These are phyloP conservation scores for Microcyclospora pomicola DNA, from an alignment of 2,329 filamentous ascomycete genomes.

Conservation along the genomic window DNA sequence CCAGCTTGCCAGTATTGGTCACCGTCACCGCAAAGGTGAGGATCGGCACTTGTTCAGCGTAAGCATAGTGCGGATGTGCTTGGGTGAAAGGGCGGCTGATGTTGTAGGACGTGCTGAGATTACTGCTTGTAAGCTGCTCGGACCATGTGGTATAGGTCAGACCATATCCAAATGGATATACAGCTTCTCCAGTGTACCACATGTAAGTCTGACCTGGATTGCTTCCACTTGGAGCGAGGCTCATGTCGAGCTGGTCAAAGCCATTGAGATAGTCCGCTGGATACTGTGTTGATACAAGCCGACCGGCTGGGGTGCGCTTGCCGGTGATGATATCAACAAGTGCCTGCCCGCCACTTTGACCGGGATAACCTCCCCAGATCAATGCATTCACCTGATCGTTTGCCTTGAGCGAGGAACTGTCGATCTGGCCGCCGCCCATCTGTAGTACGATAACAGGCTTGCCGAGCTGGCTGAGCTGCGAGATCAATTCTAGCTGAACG, in stretches of 20 bases:
- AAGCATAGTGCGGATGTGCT: conserved; percentile 11
- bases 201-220: conserved; percentile 31
- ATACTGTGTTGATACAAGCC: conserved; percentile 26
- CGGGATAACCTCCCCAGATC: conserved; percentile 32
- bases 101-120: conserved; percentile 16
- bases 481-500: conserved; percentile 29
- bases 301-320: conserved; percentile 27
- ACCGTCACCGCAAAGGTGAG: conserved; percentile 24
- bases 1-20: conserved; percentile 23
- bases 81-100: conserved; percentile 23
- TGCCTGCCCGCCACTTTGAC: conserved; percentile 30
- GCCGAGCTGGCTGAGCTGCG: conserved; percentile 22
- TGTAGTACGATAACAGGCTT: conserved; percentile 28
- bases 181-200: conserved; percentile 28
- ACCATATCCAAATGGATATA: conserved; percentile 31
- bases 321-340: conserved; percentile 30
- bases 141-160: conserved; percentile 31
- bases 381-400: conserved; percentile 29
- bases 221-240: conserved; percentile 23
- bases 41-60: conserved; percentile 24
- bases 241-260: conserved; percentile 12
- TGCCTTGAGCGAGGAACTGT: conserved; percentile 25
- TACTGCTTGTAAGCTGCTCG: conserved; percentile 5
- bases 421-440: conserved; percentile 30
- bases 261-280: conserved; percentile 25